phyloP scores from a whole-genome alignment of 2,329 filamentous ascomycete genomes.

The Geosmithia putterillii region DNA sequence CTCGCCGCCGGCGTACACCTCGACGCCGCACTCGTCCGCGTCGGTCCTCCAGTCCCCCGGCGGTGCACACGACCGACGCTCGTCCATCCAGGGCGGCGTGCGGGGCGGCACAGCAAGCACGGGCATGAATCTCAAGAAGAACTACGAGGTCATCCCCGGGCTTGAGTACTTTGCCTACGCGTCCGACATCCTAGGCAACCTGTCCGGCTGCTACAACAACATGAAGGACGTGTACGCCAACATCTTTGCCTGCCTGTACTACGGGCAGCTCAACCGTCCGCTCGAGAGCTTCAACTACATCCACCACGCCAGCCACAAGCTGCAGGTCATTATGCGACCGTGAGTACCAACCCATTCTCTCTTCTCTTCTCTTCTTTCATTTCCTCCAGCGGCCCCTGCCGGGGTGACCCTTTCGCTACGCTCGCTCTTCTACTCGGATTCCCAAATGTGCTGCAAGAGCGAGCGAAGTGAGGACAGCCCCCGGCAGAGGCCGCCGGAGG shows the following conservation, averaged over 20 bases:
- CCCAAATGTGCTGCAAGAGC: no score
- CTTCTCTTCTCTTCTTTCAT: neutral
- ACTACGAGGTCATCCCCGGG: slow-evolving; percentile 79
- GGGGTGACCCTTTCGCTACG: neutral
- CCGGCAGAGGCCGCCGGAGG: no score
- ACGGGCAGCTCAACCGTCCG: slow-evolving; percentile 76
- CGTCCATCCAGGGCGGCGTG: slow-evolving; percentile 44
- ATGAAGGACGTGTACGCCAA: slow-evolving; percentile 76
- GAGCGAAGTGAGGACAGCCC: no score
- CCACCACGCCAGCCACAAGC: slow-evolving; percentile 38
- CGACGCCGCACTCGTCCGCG: no score
- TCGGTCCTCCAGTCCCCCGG: slow-evolving; percentile 39
- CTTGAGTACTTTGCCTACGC: slow-evolving; percentile 83
- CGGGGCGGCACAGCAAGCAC: no score
- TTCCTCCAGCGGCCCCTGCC: no score
- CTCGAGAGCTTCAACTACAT: slow-evolving; percentile 68
- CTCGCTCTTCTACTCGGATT: no score
- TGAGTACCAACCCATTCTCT: no score
- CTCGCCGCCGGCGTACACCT: slow-evolving; percentile 35
- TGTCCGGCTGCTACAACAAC: slow-evolving; percentile 66
- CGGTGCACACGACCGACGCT: slow-evolving; percentile 34
- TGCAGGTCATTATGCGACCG: slow-evolving; percentile 66
- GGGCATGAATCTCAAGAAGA: slow-evolving; percentile 30
- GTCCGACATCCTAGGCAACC: slow-evolving; percentile 73
- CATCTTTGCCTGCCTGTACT: slow-evolving; percentile 77